phyloP scores from a whole-genome alignment of 164 flowering plant genomes.

The Saururus chinensis region DNA sequence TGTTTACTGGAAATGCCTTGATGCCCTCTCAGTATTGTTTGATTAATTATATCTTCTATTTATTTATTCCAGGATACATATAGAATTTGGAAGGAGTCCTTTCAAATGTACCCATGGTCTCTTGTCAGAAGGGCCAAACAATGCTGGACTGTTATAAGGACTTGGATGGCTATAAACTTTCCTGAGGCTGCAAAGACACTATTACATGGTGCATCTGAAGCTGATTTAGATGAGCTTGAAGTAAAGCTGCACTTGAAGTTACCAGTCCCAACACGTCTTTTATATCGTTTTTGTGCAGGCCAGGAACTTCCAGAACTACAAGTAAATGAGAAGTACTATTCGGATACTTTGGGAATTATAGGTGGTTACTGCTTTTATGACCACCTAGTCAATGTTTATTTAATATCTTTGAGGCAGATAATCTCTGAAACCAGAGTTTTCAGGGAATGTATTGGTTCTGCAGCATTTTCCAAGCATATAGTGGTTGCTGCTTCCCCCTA shows the following conservation, averaged over 20 bases:
- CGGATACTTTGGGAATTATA: constrained; percentile 45
- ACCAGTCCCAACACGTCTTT: constrained; percentile 65
- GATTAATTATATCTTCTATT: neutral
- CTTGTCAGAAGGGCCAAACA: constrained; percentile 46
- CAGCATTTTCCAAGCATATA: constrained; percentile 31
- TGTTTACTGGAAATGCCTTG: too few relatives aligned
- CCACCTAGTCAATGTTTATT: constrained; percentile 57
- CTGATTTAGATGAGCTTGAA: constrained; percentile 48
- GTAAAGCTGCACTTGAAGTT: constrained; percentile 47
- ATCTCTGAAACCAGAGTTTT: constrained; percentile 35
- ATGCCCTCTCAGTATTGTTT: neutral
- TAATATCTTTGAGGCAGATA: constrained; percentile 45
- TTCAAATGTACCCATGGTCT: constrained; percentile 64
- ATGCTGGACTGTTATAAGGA: constrained; percentile 45
- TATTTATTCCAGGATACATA: constrained; percentile 40
- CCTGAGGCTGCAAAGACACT: constrained; percentile 48
- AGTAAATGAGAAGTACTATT: constrained; percentile 1
- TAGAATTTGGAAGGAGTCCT: constrained; percentile 55
- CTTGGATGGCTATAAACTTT: constrained; percentile 37
- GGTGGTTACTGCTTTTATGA: constrained; percentile 77
- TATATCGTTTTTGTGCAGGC: constrained; percentile 84
- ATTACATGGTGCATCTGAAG: constrained; percentile 66
- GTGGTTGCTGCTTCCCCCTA: constrained; percentile 52
- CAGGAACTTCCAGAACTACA: constrained; percentile 26
- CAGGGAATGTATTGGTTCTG: constrained; percentile 20